Conservation (phyloP, 139 green algal genomes). For the Chlorella sorokiniana region DNA sequence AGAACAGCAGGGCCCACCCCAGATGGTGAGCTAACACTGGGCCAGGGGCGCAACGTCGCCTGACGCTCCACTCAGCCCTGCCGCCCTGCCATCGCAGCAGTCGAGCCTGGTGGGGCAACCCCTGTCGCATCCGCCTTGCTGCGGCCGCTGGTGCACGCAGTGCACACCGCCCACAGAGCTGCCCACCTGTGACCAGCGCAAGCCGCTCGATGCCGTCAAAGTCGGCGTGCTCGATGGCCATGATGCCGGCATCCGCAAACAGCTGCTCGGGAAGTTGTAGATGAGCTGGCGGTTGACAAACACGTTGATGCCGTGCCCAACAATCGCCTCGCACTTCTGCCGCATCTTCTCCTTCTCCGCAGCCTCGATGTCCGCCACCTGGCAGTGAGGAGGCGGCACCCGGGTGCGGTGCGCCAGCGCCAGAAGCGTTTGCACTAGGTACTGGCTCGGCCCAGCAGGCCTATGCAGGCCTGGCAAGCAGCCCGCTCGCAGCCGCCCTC, state of each 20-base stretch:
- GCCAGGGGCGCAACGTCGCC: too few species aligned
- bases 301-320: conserved; percentile 92
- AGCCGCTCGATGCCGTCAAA: conserved; percentile 97
- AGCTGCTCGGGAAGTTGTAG: conserved; percentile 99
- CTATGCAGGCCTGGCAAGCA: not conserved
- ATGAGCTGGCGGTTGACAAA: conserved; percentile 99
- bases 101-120: too few species aligned
- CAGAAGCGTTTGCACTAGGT: too few species aligned
- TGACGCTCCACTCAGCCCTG: too few species aligned
- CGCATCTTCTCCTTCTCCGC: conserved; percentile 98
- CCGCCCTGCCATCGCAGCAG: too few species aligned
- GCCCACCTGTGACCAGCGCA: conserved; percentile 86
- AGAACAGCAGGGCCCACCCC: too few species aligned
- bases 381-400: not conserved
- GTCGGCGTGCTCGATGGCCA: conserved; percentile 87
- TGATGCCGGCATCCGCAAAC: conserved; percentile 83
- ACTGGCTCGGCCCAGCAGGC: not conserved
- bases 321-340: conserved; percentile 91
- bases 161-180: not conserved
- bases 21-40: too few species aligned
- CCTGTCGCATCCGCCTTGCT: too few species aligned
- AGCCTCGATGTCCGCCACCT: conserved; percentile 94
- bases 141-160: too few species aligned
- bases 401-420: too few species aligned
- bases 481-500: not conserved